Percentiles rank a stretch among this genome's conserved stretches.
These are phyloP conservation scores for Endotrypanum monterogeii DNA, from an alignment of 208 protist species.

Conservation along the genomic window DNA sequence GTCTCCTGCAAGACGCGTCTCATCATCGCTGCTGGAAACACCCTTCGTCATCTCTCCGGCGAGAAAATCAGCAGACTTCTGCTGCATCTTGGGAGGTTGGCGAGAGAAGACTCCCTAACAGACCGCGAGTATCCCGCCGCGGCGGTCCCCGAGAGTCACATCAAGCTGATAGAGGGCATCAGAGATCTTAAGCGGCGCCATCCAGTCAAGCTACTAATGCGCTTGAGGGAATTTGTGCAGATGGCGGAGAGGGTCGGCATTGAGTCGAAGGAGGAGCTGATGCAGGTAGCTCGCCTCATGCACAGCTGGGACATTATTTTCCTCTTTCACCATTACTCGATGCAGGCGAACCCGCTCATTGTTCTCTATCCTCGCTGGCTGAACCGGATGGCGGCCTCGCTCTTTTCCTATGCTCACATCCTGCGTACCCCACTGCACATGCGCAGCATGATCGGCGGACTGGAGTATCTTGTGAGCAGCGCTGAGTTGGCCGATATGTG, in stretches of 20 bases:
- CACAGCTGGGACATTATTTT: constrained; percentile 90
- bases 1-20: constrained; percentile 85
- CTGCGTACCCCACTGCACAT: constrained; percentile 82
- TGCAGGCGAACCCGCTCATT: constrained; percentile 72
- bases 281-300: constrained; percentile 79
- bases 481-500: constrained; percentile 80
- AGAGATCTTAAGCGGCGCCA: constrained; percentile 53
- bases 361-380: constrained; percentile 85
- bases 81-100: constrained; percentile 58
- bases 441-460: constrained; percentile 81
- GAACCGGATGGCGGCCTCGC: constrained; percentile 66
- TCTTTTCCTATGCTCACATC: constrained; percentile 90
- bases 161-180: constrained; percentile 61
- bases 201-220: constrained; percentile 79
- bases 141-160: constrained; percentile 76
- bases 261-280: constrained; percentile 70
- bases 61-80: constrained; percentile 74
- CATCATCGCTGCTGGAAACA: constrained; percentile 72
- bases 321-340: constrained; percentile 61
- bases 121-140: constrained; percentile 73
- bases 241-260: constrained; percentile 70
- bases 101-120: constrained; percentile 63
- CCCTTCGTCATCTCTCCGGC: constrained; percentile 54
- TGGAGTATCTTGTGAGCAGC: constrained; percentile 77
- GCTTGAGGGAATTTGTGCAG: constrained; percentile 70